phyloP scores from a whole-genome alignment of 257 asterid species.

The Przewalskia tangutica region DNA sequence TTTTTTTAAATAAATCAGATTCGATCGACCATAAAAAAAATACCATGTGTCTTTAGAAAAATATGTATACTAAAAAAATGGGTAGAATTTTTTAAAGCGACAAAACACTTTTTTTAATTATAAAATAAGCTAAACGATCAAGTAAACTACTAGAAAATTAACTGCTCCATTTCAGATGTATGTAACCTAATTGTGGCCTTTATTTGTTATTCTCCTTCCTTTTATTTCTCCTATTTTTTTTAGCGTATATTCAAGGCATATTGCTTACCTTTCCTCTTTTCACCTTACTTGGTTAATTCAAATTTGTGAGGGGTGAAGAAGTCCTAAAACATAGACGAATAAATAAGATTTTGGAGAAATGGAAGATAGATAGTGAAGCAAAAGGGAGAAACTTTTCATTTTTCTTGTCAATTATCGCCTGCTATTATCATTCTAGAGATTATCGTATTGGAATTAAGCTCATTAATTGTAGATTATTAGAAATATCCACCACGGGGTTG shows the following conservation, averaged over 20 bases:
- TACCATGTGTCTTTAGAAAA: too few species aligned
- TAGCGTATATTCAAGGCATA: neutral
- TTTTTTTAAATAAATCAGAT: too few species aligned
- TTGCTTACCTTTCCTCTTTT: neutral
- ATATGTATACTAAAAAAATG: too few species aligned
- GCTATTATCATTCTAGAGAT: neutral
- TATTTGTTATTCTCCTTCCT: neutral
- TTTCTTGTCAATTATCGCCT: neutral
- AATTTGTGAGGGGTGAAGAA: neutral
- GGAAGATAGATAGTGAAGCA: neutral
- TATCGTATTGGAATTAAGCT: neutral
- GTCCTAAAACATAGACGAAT: neutral
- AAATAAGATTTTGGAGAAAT: neutral
- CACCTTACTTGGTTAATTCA: neutral
- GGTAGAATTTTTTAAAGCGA: too few species aligned
- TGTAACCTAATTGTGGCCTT: neutral
- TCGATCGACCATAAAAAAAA: too few species aligned
- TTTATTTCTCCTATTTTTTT: neutral
- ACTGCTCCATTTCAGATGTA: neutral
- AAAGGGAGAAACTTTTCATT: neutral
- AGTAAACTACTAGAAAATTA: too few species aligned
- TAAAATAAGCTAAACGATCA: too few species aligned
- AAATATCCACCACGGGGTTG: neutral
- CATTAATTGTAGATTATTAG: neutral
- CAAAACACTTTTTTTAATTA: too few species aligned